These are phyloP conservation scores for Papiliotrema fonsecae DNA, from an alignment of 1,284 basidiomycete species.

Conservation along the genomic window DNA sequence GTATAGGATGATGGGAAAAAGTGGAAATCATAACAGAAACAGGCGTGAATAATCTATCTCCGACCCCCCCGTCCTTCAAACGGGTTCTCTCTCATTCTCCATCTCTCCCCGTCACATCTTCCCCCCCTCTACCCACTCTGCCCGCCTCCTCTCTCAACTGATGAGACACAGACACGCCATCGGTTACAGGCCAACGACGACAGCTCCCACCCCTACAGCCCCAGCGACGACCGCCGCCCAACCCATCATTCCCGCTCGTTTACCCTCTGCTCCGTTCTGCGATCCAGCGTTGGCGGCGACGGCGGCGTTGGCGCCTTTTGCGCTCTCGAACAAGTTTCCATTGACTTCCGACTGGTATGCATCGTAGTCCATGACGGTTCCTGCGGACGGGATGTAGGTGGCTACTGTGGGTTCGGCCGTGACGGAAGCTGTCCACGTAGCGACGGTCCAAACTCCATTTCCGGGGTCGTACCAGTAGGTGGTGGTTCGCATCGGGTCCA, in stretches of 20 bases:
- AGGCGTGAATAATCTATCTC: constrained; percentile 1
- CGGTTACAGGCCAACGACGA: constrained; percentile 4
- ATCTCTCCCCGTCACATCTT: background rate
- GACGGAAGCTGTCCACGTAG: constrained; percentile 15
- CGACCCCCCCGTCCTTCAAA: too few species aligned
- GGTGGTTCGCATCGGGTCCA: background rate
- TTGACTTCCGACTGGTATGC: constrained; percentile 30
- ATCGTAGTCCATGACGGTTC: constrained; percentile 27
- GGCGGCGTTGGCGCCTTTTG: constrained; percentile 9
- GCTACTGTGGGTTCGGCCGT: constrained; percentile 17
- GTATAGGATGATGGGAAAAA: background rate
- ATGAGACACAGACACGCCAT: background rate
- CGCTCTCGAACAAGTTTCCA: constrained; percentile 19
- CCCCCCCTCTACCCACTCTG: background rate
- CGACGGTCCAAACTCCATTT: constrained; percentile 18
- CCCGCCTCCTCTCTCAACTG: background rate
- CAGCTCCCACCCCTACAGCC: constrained; percentile 15
- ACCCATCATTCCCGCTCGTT: constrained; percentile 11
- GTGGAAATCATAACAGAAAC: background rate
- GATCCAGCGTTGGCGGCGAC: background rate
- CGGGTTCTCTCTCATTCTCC: background rate
- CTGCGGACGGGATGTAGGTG: constrained; percentile 30
- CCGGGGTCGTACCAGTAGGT: constrained; percentile 30
- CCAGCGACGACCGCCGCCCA: constrained; percentile 12
- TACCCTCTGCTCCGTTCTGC: constrained; percentile 1